Percentiles rank a stretch among this genome's conserved stretches.
phyloP scores from a whole-genome alignment of 108 stramenopile species.

The Epipyxis sp. region DNA sequence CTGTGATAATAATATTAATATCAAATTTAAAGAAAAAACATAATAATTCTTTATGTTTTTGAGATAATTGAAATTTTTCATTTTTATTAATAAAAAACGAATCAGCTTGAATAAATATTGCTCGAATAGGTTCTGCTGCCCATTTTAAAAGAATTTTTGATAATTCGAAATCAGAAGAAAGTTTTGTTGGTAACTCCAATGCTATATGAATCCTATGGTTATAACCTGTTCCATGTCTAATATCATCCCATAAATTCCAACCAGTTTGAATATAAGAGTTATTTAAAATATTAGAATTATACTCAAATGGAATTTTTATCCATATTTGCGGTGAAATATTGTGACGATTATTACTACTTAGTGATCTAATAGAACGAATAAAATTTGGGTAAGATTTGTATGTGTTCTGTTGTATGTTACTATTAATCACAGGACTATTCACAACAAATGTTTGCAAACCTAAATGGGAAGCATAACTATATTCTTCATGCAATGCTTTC shows the following conservation, averaged over 20 bases:
- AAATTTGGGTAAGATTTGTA: no score
- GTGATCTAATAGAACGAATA: neutral
- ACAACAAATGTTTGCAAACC: conserved; percentile 79
- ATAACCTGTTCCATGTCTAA: neutral
- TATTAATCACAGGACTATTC: neutral
- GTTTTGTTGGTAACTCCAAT: neutral
- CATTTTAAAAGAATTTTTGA: neutral
- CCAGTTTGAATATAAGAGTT: neutral
- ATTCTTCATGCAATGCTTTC: conserved; percentile 55
- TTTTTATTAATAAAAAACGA: neutral
- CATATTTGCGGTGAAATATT: conserved; percentile 12
- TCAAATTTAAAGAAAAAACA: neutral
- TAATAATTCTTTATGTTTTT: neutral
- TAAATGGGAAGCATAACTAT: conserved; percentile 88
- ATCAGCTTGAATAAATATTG: neutral
- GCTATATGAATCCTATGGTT: neutral
- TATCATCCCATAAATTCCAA: neutral
- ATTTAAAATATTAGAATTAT: no score
- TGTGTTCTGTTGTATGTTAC: neutral
- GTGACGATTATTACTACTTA: neutral
- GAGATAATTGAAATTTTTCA: neutral
- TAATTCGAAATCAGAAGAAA: neutral
- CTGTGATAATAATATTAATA: neutral
- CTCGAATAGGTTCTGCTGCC: conserved; percentile 3
- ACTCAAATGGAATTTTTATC: neutral